Conservation (phyloP, 352 stramenopile species). For the Pythium periplocum region DNA sequence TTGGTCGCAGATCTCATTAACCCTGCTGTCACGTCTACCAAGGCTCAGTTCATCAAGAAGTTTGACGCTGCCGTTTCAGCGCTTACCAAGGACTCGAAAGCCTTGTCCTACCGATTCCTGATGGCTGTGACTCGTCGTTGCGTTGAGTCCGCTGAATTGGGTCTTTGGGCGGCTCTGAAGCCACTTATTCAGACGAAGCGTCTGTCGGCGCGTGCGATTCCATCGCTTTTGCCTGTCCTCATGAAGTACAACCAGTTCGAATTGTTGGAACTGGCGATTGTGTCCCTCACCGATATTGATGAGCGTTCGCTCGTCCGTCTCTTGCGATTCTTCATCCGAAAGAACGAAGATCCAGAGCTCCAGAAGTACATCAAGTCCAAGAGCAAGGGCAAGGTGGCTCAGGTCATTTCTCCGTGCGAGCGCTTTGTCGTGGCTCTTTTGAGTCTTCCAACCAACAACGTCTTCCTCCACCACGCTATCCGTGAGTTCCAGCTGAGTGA, state of each 20-base stretch:
- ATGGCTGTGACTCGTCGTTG: constrained; percentile 53
- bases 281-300: constrained; percentile 71
- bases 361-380: constrained; percentile 29
- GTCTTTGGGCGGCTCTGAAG: constrained; percentile 49
- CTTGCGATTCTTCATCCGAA: constrained; percentile 72
- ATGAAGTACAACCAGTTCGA: constrained; percentile 66
- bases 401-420: constrained; percentile 24
- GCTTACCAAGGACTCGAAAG: constrained; percentile 4
- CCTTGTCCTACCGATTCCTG: constrained; percentile 56
- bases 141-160: constrained; percentile 40
- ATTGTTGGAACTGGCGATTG: constrained; percentile 55
- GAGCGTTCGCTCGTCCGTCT: constrained; percentile 67
- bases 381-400: constrained; percentile 4
- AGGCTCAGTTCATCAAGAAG: constrained; percentile 40
- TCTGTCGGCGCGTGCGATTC: constrained; percentile 57
- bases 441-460: constrained; percentile 51
- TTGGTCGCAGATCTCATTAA: constrained; percentile 48
- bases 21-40: constrained; percentile 27
- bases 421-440: constrained; percentile 55
- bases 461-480: constrained; percentile 79
- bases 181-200: constrained; percentile 45
- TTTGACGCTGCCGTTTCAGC: constrained; percentile 40
- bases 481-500: constrained; percentile 62
- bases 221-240: constrained; percentile 50
- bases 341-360: constrained; percentile 34